phyloP scores from a whole-genome alignment of 2,329 filamentous ascomycete genomes.

The Cladosporium oxysporum region DNA sequence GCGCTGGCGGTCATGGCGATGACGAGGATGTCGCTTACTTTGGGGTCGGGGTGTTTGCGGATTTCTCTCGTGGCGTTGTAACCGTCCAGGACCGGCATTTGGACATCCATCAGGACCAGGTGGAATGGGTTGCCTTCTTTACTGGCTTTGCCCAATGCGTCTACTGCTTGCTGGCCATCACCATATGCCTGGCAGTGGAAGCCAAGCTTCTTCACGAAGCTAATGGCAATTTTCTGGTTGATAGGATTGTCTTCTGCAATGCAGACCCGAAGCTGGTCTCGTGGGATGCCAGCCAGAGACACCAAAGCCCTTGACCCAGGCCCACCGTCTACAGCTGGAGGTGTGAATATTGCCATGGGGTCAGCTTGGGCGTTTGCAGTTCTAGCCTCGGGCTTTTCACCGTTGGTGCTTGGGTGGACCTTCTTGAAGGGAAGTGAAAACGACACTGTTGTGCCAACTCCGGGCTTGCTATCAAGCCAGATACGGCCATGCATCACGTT shows the following conservation, averaged over 20 bases:
- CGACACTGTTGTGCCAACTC: slow-evolving; percentile 69
- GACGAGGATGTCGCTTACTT: slow-evolving; percentile 80
- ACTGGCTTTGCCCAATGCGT: slow-evolving; percentile 75
- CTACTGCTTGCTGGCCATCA: slow-evolving; percentile 84
- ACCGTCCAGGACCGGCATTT: slow-evolving; percentile 92
- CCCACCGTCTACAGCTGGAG: slow-evolving; percentile 46
- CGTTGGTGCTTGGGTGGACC: slow-evolving; percentile 57
- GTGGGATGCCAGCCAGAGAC: slow-evolving; percentile 72
- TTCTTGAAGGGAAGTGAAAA: slow-evolving; percentile 88
- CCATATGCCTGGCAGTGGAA: slow-evolving; percentile 87
- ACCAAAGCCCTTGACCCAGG: slow-evolving; percentile 42
- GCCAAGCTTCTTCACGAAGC: slow-evolving; percentile 82
- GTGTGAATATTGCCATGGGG: slow-evolving; percentile 59
- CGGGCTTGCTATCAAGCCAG: slow-evolving; percentile 74
- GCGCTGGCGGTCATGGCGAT: slow-evolving; percentile 97
- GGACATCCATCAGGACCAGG: slow-evolving; percentile 91
- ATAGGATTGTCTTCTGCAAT: slow-evolving; percentile 95
- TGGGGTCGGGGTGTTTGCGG: slow-evolving; percentile 72
- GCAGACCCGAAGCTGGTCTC: slow-evolving; percentile 79
- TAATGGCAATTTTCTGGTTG: slow-evolving; percentile 91
- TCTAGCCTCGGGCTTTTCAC: slow-evolving; percentile 27
- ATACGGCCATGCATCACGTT: slow-evolving; percentile 88
- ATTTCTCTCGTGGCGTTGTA: slow-evolving; percentile 88
- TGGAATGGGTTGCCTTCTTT: slow-evolving; percentile 77
- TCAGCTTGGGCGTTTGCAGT: slow-evolving; percentile 44